Conservation (phyloP, 1,284 basidiomycete genomes). For the Moesziomyces sp. region DNA sequence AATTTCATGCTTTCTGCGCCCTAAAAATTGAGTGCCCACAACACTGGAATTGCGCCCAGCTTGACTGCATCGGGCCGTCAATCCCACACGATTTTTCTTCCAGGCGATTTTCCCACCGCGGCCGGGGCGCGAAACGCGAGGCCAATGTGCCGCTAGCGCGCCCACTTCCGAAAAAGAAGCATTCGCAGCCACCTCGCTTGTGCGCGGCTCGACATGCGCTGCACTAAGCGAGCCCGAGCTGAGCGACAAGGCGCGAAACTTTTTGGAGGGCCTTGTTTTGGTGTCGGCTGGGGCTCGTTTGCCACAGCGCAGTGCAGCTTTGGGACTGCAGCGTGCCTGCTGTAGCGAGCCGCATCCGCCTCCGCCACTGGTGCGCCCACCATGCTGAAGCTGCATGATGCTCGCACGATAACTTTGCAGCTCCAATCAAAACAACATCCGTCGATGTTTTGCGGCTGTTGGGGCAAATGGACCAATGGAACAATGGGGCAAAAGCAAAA, state of each 20-base stretch:
- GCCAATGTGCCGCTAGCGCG: background rate
- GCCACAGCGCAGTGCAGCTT: background rate
- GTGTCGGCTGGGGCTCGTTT: background rate
- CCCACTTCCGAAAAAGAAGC: background rate
- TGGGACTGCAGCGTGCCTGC: background rate
- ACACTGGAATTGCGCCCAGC: too few species aligned
- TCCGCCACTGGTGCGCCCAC: background rate
- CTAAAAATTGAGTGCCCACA: background rate
- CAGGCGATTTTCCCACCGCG: constrained; percentile 8
- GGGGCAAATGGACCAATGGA: too few species aligned
- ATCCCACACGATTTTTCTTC: constrained; percentile 1
- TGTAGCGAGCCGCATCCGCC: background rate
- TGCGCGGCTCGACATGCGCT: background rate
- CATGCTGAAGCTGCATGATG: background rate
- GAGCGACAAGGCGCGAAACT: background rate
- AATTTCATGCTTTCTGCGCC: background rate
- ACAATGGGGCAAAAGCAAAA: background rate
- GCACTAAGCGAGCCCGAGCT: constrained; percentile 3
- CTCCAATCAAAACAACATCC: background rate
- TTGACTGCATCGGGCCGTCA: too few species aligned
- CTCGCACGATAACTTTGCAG: background rate
- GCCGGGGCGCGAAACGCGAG: background rate
- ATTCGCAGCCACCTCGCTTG: constrained; percentile 1
- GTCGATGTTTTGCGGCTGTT: too few species aligned
- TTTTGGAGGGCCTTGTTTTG: too few species aligned